A percentile compares a stretch with the other conserved stretches of the same genome.
phyloP scores from a whole-genome alignment of 805 yeast genomes.

The Maudiozyma pseudohumilis region DNA sequence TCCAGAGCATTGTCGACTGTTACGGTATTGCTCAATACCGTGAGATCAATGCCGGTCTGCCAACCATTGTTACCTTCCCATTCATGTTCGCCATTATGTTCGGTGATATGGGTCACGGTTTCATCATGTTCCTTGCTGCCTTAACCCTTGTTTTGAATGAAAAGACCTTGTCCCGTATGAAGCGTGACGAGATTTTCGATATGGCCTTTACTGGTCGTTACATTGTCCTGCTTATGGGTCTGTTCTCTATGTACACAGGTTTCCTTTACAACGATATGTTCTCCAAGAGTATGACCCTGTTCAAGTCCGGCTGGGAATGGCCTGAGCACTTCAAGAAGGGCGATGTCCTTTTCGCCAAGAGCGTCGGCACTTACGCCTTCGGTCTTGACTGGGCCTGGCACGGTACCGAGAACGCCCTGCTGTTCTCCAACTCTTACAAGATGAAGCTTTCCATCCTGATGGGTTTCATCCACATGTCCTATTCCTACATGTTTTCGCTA shows the following conservation, averaged over 20 bases:
- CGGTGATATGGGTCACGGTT: slow-evolving; percentile 77
- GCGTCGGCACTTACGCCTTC: slow-evolving; percentile 44
- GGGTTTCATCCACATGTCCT: slow-evolving; percentile 70
- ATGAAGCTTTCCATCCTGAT: slow-evolving; percentile 68
- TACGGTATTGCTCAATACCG: slow-evolving; percentile 68
- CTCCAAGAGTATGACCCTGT: slow-evolving; percentile 59
- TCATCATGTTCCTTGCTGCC: slow-evolving; percentile 49
- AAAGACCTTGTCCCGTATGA: slow-evolving; percentile 40
- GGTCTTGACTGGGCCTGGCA: slow-evolving; percentile 74
- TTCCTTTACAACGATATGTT: slow-evolving; percentile 63
- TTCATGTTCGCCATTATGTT: slow-evolving; percentile 80
- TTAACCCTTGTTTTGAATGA: slow-evolving; percentile 46
- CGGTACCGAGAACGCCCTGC: slow-evolving; percentile 62
- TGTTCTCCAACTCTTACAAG: slow-evolving; percentile 65
- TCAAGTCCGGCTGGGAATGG: slow-evolving; percentile 65
- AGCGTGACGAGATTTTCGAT: slow-evolving; percentile 64
- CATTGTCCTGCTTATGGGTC: slow-evolving; percentile 59
- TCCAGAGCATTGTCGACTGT: slow-evolving; percentile 65
- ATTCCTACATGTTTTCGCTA: slow-evolving; percentile 57
- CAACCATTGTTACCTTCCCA: slow-evolving; percentile 68
- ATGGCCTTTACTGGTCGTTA: slow-evolving; percentile 70
- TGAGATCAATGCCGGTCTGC: slow-evolving; percentile 67
- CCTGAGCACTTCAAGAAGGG: slow-evolving; percentile 42
- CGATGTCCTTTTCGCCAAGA: slow-evolving; percentile 38
- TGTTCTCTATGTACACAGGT: slow-evolving; percentile 66